A percentile compares a stretch with the other conserved stretches of the same genome.
Conservation (phyloP, 1,139 yeast genomes). For the Candida neerlandica region DNA sequence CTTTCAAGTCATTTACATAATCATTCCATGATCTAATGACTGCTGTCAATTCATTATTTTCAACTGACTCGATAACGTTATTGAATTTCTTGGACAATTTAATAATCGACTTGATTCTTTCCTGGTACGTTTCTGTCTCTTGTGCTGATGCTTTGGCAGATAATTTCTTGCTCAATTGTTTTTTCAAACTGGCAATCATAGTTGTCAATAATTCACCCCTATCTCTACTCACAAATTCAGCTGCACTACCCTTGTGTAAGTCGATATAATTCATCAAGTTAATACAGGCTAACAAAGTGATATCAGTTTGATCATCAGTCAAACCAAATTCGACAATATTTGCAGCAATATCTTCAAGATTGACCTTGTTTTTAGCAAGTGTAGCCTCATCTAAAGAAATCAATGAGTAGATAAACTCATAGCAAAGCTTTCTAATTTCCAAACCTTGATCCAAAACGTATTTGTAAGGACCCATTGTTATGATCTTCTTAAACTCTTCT, state of each 20-base stretch:
- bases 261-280: constrained; percentile 34
- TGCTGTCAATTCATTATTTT: constrained; percentile 8
- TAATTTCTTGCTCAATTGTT: constrained; percentile 38
- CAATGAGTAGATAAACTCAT: constrained; percentile 68
- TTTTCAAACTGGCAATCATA: constrained; percentile 27
- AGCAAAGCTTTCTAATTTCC: constrained; percentile 71
- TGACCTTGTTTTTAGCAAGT: constrained; percentile 22
- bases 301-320: constrained; percentile 41
- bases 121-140: constrained; percentile 26
- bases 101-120: constrained; percentile 18
- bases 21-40: constrained; percentile 13
- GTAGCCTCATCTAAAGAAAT: constrained; percentile 28
- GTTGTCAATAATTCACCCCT: constrained; percentile 22
- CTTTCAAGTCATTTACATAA: constrained; percentile 10
- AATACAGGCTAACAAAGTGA: constrained; percentile 39
- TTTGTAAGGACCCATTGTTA: constrained; percentile 88
- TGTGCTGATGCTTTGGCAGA: constrained; percentile 47
- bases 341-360: constrained; percentile 26
- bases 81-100: constrained; percentile 17
- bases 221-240: constrained; percentile 17
- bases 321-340: constrained; percentile 38
- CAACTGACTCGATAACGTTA: constrained; percentile 12
- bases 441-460: constrained; percentile 81
- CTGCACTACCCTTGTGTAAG: constrained; percentile 21
- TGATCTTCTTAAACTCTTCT: constrained; percentile 59